Evolutionary conservation across 805 yeast species (phyloP).

Genomic region (Lachancea kluyveri): DNA sequence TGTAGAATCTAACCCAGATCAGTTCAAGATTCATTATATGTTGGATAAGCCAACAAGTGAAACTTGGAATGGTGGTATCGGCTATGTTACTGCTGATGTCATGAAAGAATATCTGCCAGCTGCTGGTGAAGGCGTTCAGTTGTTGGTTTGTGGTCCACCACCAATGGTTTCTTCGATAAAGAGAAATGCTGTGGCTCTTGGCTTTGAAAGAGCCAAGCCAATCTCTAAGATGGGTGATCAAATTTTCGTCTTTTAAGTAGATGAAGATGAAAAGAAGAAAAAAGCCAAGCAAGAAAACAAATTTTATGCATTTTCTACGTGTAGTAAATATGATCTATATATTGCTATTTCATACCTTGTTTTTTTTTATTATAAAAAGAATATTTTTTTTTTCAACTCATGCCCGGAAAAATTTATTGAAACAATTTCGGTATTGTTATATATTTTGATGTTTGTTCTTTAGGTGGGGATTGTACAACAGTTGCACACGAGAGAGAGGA

Average conservation of each 20-base stretch:
- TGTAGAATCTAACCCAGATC: slow-evolving; percentile 47
- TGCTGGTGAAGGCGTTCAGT: slow-evolving; percentile 45
- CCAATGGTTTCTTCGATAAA: slow-evolving; percentile 84
- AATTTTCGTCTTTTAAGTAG: slow-evolving; percentile 72
- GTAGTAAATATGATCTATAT: too few relatives aligned
- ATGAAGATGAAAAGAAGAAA: too few relatives aligned
- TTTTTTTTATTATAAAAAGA: too few relatives aligned
- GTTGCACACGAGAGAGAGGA: too few relatives aligned
- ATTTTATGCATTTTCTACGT: too few relatives aligned
- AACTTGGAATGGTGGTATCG: slow-evolving; percentile 70
- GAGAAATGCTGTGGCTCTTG: slow-evolving; percentile 67
- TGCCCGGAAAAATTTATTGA: too few relatives aligned
- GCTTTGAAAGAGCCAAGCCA: slow-evolving; percentile 79
- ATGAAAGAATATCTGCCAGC: slow-evolving; percentile 58
- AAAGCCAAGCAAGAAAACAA: too few relatives aligned
- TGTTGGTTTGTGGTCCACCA: slow-evolving; percentile 91
- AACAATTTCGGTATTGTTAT: too few relatives aligned
- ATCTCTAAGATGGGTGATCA: slow-evolving; percentile 87
- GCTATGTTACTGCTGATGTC: slow-evolving; percentile 74
- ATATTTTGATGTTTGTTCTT: too few relatives aligned
- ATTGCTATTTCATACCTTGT: too few relatives aligned
- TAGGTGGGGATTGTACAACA: too few relatives aligned
- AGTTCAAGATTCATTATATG: slow-evolving; percentile 63
- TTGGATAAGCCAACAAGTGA: slow-evolving; percentile 60
- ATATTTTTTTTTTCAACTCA: too few relatives aligned